Evolutionary conservation across 2,329 filamentous ascomycete genomes (phyloP).

Genomic region (Neonectria coccinea): DNA sequence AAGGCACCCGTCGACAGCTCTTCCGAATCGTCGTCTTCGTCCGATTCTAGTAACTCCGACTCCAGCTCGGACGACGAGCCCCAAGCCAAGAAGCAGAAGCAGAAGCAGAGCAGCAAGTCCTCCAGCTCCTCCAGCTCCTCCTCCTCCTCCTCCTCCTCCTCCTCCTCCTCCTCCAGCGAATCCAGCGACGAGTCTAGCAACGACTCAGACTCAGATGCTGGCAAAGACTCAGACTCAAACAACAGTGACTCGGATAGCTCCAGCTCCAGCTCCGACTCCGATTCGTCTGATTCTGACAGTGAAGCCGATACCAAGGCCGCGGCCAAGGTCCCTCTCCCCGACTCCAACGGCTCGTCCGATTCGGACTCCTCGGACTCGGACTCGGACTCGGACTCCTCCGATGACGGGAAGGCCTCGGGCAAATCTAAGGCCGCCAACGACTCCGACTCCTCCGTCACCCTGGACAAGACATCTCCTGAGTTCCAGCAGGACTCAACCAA

Average conservation of each 20-base stretch:
- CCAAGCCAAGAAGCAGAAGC: conserved; percentile 64
- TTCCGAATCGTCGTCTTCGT: conserved; percentile 48
- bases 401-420: conserved; percentile 41
- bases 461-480: conserved; percentile 62
- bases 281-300: conserved; percentile 53
- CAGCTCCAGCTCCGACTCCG: conserved; percentile 49
- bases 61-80: conserved; percentile 62
- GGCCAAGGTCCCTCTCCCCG: conserved; percentile 57
- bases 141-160: conserved; percentile 46
- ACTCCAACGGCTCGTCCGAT: conserved; percentile 53
- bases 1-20: conserved; percentile 52
- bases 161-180: conserved; percentile 32
- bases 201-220: conserved; percentile 51
- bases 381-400: conserved; percentile 54
- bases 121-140: conserved; percentile 35
- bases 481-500: conserved; percentile 50
- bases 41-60: conserved; percentile 52
- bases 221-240: conserved; percentile 45
- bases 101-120: conserved; percentile 46
- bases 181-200: conserved; percentile 36
- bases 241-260: conserved; percentile 47
- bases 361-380: conserved; percentile 47
- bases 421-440: conserved; percentile 41
- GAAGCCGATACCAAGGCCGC: conserved; percentile 53
- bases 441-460: conserved; percentile 61